Evolutionary conservation across 768 basidiomycete genomes (phyloP), one percentile per base, ranked within the genome.

Genomic region (Suillus luteus): DNA sequence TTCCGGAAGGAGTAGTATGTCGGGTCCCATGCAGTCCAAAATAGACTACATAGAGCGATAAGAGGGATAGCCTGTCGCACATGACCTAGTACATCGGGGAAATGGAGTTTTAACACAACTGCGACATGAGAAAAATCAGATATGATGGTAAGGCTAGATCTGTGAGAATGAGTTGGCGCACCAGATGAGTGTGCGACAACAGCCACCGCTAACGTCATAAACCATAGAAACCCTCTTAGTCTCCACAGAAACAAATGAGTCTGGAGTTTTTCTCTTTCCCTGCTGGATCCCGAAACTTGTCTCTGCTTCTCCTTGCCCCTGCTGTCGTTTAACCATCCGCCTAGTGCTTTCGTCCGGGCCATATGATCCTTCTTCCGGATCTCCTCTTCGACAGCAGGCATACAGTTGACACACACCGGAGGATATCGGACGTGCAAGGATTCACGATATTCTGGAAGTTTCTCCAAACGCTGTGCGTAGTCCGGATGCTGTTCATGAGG

Each of bases 11-110:
- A 78, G 27, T 82, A 76, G 74, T 93, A 94, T 22, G 90, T 91
- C 14, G 93, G 94, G 71, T 96, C 88, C 95, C 95, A 96, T 1
- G 83, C 86, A 0, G 87, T 86, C 89, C 94, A 96, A 7, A 89
- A 70, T 17, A 95, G 70, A 22, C 93, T 93, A 17, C 85, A 12
- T 1, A 87, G 51, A 35, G 80, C 76, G 22, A 91, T 51, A 4
- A 80, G 35, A 2, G 91, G 87, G 59, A 89, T 76, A 5, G 72
- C 65, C 11, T 83, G 82, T 58, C 75, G 69, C 44, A 78, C 52
- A 40, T 72, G 54, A 1, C 62, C 35, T 14, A 73, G 62, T 6
- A 38, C 46, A 60, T 5, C 65, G 8, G 75, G 68, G 38, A 71
- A 73, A 27, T 63, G 35, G 48, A 61, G 67, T 27, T 66, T 69